Percentiles rank a stretch among this genome's conserved stretches.
These are phyloP conservation scores for Imleria badia DNA, from an alignment of 768 basidiomycete genomes.

Conservation along the genomic window DNA sequence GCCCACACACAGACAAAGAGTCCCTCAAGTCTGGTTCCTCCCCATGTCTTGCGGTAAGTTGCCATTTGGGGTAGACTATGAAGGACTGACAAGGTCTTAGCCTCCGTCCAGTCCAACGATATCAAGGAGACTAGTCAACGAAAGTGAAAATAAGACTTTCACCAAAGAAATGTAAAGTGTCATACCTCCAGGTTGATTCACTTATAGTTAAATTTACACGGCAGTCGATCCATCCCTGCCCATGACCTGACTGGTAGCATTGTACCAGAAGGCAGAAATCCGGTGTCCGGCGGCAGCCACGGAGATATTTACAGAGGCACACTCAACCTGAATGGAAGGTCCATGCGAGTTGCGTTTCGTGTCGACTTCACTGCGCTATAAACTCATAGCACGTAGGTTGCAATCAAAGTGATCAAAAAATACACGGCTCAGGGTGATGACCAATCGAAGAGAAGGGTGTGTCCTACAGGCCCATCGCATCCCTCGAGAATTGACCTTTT, in stretches of 20 bases:
- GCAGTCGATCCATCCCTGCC: conserved; percentile 10
- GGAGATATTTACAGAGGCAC: conserved; percentile 21
- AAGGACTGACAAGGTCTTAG: not conserved
- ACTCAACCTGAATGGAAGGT: conserved; percentile 9
- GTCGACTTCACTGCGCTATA: not conserved
- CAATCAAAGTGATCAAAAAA: conserved; percentile 26
- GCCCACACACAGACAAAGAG: not conserved
- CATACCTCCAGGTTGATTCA: not conserved
- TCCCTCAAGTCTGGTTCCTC: not conserved
- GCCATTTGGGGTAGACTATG: not conserved
- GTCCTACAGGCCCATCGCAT: not conserved
- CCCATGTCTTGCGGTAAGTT: not conserved
- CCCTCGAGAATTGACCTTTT: not conserved
- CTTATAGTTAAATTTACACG: not conserved
- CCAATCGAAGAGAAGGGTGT: conserved; percentile 15
- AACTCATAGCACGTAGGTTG: conserved; percentile 14
- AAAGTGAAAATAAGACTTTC: conserved; percentile 2
- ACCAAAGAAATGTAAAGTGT: conserved; percentile 13
- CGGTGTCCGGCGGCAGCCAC: conserved; percentile 21
- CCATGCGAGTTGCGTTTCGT: conserved; percentile 8
- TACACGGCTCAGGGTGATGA: conserved; percentile 17
- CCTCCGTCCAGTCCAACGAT: conserved; percentile 1
- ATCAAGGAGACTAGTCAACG: not conserved
- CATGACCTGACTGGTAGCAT: conserved; percentile 19
- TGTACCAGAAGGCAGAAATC: conserved; percentile 4